A percentile compares a stretch with the other conserved stretches of the same genome.
phyloP scores from a whole-genome alignment of 345 rosid genomes.

The Arabis alpina region DNA sequence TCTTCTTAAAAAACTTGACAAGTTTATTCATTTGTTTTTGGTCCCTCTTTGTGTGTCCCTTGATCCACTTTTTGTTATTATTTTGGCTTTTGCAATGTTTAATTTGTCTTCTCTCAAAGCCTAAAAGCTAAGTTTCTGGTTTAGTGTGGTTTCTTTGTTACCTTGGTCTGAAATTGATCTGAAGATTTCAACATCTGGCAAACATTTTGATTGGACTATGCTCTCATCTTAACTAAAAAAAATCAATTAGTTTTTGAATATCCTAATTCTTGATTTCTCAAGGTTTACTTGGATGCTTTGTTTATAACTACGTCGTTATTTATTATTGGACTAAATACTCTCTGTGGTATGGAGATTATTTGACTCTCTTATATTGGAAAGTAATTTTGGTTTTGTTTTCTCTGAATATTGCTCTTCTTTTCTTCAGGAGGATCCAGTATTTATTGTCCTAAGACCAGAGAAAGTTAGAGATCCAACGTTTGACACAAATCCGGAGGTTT shows the following conservation, averaged over 20 bases:
- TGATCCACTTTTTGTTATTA: too few species aligned
- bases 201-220: conserved; percentile 3
- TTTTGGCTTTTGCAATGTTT: background rate
- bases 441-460: conserved; percentile 19
- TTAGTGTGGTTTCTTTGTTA: conserved; percentile 3
- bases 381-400: conserved; percentile 21
- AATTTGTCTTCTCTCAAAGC: too few species aligned
- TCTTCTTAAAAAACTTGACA: too few species aligned
- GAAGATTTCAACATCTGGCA: background rate
- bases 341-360: background rate
- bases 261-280: conserved; percentile 16
- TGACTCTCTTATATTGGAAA: conserved; percentile 8
- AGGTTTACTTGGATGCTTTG: conserved; percentile 14
- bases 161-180: conserved; percentile 9
- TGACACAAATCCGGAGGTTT: conserved; percentile 21
- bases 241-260: background rate
- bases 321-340: background rate
- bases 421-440: conserved; percentile 3
- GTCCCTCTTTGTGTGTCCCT: too few species aligned
- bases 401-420: conserved; percentile 21
- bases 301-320: conserved; percentile 5
- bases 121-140: background rate
- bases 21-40: too few species aligned
- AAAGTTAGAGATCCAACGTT: conserved; percentile 19
- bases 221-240: background rate